A percentile compares a stretch with the other conserved stretches of the same genome.
phyloP scores from a whole-genome alignment of 2,329 filamentous ascomycete genomes.

The Fusarium mexicanum region DNA sequence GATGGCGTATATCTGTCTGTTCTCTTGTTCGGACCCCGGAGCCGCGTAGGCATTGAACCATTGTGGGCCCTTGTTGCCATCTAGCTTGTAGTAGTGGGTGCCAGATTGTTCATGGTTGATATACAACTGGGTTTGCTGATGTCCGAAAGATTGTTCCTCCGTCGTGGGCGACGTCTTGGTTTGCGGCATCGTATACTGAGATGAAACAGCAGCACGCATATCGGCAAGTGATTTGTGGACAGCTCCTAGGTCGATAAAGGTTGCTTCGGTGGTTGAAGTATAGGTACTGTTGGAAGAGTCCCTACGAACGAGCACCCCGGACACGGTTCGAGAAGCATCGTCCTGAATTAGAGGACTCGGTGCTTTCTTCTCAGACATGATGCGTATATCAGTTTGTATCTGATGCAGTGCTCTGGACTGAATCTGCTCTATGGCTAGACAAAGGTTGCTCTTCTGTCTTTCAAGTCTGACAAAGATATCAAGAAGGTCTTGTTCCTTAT shows the following conservation, averaged over 20 bases:
- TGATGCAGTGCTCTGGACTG: conserved; percentile 54
- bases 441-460: conserved; percentile 26
- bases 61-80: background rate
- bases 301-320: background rate
- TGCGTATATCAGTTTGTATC: background rate
- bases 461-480: conserved; percentile 29
- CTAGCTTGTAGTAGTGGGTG: background rate
- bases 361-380: background rate
- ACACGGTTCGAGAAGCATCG: background rate
- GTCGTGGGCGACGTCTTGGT: background rate
- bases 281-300: background rate
- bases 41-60: background rate
- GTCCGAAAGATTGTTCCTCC: background rate
- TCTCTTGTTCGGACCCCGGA: background rate
- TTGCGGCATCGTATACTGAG: background rate
- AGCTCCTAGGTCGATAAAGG: background rate
- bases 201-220: background rate
- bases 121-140: fast-evolving
- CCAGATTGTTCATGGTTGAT: too few species aligned
- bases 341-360: background rate
- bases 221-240: background rate
- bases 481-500: conserved; percentile 22
- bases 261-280: background rate
- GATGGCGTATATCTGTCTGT: background rate
- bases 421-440: conserved; percentile 18